Evolutionary conservation across 441 rosid genomes (phyloP).

Genomic region (Pelargonium myrrhifolium): DNA sequence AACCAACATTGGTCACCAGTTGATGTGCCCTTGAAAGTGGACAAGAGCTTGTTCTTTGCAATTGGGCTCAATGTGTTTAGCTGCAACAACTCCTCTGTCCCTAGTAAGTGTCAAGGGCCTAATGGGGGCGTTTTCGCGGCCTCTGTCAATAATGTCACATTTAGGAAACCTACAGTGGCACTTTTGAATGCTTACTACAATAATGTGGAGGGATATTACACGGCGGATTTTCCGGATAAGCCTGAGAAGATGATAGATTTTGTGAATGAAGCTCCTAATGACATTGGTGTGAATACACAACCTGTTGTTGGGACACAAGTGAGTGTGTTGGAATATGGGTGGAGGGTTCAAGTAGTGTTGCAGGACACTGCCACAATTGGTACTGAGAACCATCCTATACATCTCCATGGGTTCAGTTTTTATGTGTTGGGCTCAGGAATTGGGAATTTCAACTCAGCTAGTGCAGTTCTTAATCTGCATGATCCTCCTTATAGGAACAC

Average conservation of each 20-base stretch:
- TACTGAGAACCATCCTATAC: constrained; percentile 23
- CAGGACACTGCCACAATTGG: constrained; percentile 16
- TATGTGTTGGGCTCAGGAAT: constrained; percentile 19
- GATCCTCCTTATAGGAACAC: constrained; percentile 18
- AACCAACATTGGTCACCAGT: constrained; percentile 13
- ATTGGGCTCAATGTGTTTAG: constrained; percentile 10
- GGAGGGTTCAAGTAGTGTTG: constrained; percentile 16
- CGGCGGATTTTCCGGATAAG: constrained; percentile 20
- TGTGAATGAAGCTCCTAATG: constrained; percentile 7
- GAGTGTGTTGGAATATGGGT: constrained; percentile 12
- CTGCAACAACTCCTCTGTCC: not conserved
- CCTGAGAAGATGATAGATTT: constrained; percentile 15
- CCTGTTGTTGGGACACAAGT: constrained; percentile 14
- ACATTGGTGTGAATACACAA: constrained; percentile 13
- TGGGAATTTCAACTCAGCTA: constrained; percentile 18
- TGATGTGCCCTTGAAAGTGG: constrained; percentile 12
- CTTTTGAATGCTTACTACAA: constrained; percentile 9
- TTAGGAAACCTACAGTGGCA: constrained; percentile 11
- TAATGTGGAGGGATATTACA: constrained; percentile 10
- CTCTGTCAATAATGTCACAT: constrained; percentile 15
- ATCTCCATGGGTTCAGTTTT: constrained; percentile 22
- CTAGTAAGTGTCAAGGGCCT: constrained; percentile 7
- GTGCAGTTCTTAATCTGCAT: constrained; percentile 12
- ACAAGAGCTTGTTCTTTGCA: constrained; percentile 16
- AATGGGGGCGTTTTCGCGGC: constrained; percentile 9